Percentiles rank a stretch among this genome's conserved stretches.
These are phyloP conservation scores for Themeda triandra DNA, from an alignment of 176 grass and related monocot genomes.

Conservation along the genomic window DNA sequence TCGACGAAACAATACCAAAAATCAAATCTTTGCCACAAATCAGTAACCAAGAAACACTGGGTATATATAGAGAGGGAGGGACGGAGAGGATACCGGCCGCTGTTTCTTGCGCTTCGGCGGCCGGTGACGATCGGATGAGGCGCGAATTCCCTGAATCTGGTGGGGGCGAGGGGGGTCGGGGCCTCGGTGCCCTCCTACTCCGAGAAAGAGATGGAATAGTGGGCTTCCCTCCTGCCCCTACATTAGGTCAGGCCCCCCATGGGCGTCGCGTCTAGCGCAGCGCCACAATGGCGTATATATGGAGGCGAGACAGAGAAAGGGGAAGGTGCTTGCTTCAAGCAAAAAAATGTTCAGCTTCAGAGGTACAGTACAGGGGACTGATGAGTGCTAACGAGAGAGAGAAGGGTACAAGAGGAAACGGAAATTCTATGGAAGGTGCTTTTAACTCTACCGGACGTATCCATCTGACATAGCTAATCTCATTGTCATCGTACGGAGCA, in stretches of 20 bases:
- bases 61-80: neutral
- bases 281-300: conserved; percentile 30
- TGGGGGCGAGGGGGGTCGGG: conserved; percentile 2
- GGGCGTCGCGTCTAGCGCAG: neutral
- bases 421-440: neutral
- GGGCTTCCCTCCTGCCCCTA: neutral
- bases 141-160: conserved; percentile 7
- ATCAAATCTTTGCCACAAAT: neutral
- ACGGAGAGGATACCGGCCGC: neutral
- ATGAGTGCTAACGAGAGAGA: neutral
- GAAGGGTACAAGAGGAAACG: neutral
- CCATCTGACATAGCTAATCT: too few relatives aligned
- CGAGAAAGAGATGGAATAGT: conserved; percentile 35
- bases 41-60: neutral
- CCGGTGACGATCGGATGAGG: conserved; percentile 20
- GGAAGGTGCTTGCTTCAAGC: neutral
- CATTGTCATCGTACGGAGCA: too few relatives aligned
- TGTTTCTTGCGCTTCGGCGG: neutral
- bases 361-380: neutral
- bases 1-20: neutral
- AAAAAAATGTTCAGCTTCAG: neutral
- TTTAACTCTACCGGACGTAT: too few relatives aligned
- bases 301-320: neutral
- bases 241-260: neutral
- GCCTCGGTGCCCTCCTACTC: conserved; percentile 21